Percentiles rank a stretch among this genome's conserved stretches.
These are phyloP conservation scores for Cyphellophora attinorum DNA, from an alignment of 2,329 filamentous ascomycete species.

Conservation along the genomic window DNA sequence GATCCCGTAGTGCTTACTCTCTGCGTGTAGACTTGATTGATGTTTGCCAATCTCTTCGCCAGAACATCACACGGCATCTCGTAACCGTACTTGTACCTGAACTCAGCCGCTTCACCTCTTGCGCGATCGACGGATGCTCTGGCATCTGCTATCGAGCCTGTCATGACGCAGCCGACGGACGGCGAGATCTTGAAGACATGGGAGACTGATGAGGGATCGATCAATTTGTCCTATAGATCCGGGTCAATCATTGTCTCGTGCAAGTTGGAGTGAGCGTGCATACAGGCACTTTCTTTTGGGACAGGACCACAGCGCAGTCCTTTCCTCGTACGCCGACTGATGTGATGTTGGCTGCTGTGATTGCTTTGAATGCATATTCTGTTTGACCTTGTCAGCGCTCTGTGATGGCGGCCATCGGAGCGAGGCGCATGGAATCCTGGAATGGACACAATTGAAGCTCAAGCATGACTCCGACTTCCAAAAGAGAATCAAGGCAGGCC, in stretches of 20 bases:
- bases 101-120: conserved; percentile 91
- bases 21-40: conserved; percentile 98
- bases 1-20: conserved; percentile 49
- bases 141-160: conserved; percentile 94
- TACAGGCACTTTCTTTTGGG: conserved; percentile 99
- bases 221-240: conserved; percentile 77
- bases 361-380: conserved; percentile 99
- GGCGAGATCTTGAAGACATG: conserved; percentile 97
- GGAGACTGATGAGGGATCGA: conserved; percentile 91
- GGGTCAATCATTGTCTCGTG: no score
- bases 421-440: no score
- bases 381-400: no score
- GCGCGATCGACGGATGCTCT: conserved; percentile 86
- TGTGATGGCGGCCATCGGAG: no score
- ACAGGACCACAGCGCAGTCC: conserved; percentile 91
- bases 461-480: no score
- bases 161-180: conserved; percentile 96
- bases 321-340: conserved; percentile 93
- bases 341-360: conserved; percentile 98
- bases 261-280: conserved; percentile 30
- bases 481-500: no score
- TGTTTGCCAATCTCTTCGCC: conserved; percentile 94
- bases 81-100: conserved; percentile 97
- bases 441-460: no score
- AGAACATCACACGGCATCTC: conserved; percentile 98